Percentiles rank a stretch among this genome's conserved stretches.
Evolutionary conservation across 192 early-diverging fungal genomes (phyloP).

Genomic region (Coemansia sp.): DNA sequence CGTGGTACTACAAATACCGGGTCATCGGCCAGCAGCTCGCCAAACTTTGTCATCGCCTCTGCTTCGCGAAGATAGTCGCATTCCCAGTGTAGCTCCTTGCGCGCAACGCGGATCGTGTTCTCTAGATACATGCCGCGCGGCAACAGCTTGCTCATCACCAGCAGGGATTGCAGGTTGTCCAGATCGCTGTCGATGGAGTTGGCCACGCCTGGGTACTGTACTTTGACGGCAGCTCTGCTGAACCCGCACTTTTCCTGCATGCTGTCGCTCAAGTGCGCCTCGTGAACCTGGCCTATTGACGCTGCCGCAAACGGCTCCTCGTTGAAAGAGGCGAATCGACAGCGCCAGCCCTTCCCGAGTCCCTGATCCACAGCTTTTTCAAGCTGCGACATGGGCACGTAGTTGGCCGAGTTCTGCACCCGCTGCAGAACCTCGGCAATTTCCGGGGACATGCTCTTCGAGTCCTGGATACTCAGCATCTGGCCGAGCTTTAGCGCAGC

Average conservation of each 20-base stretch:
- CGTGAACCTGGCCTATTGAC: constrained; percentile 82
- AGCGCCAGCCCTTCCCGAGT: constrained; percentile 69
- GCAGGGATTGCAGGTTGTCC: constrained; percentile 71
- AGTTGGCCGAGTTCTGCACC: constrained; percentile 93
- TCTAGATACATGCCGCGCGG: constrained; percentile 95
- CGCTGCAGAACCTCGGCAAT: constrained; percentile 75
- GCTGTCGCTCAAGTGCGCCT: constrained; percentile 47
- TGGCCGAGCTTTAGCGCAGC: constrained; percentile 97
- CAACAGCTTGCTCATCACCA: constrained; percentile 77
- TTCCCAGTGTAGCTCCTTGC: constrained; percentile 87
- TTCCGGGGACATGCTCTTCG: constrained; percentile 70
- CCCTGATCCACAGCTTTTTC: constrained; percentile 64
- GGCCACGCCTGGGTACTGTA: constrained; percentile 95
- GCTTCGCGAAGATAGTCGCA: constrained; percentile 91
- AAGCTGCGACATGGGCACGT: constrained; percentile 88
- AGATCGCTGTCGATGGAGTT: constrained; percentile 86
- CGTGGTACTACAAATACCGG: constrained; percentile 66
- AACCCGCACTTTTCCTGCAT: constrained; percentile 14
- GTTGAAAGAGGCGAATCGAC: constrained; percentile 64
- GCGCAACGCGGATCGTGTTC: constrained; percentile 88
- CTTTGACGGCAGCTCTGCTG: constrained; percentile 75
- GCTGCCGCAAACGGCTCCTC: constrained; percentile 89
- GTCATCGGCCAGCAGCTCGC: constrained; percentile 58
- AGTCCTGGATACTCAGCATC: constrained; percentile 94
- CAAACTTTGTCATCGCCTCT: constrained; percentile 67